A percentile compares a stretch with the other conserved stretches of the same genome.
Evolutionary conservation across 805 yeast genomes (phyloP).

Genomic region (Yamadazyma philogaea): DNA sequence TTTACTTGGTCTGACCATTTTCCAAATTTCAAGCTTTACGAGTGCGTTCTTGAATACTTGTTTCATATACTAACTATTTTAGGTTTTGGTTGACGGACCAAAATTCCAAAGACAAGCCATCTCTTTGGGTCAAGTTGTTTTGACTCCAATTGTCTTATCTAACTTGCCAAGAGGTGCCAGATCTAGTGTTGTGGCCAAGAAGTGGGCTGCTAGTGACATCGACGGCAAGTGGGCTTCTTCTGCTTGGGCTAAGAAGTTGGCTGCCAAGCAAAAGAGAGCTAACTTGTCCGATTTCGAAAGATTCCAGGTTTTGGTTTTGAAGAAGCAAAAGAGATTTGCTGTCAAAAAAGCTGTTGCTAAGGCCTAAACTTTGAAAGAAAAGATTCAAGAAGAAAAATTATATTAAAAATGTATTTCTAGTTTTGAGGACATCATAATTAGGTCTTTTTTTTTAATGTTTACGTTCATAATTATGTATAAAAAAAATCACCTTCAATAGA

Average conservation of each 20-base stretch:
- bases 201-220: conserved; percentile 88
- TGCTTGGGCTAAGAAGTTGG: conserved; percentile 97
- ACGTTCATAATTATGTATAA: conserved; percentile 22
- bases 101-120: conserved; percentile 90
- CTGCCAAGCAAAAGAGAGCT: conserved; percentile 90
- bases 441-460: conserved; percentile 27
- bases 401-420: conserved; percentile 26
- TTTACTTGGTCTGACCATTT: neutral
- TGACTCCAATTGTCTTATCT: conserved; percentile 87
- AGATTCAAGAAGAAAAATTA: conserved; percentile 14
- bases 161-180: conserved; percentile 93
- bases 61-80: conserved; percentile 25
- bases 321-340: conserved; percentile 95
- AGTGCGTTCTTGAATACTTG: neutral
- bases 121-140: conserved; percentile 79
- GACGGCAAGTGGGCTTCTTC: conserved; percentile 89
- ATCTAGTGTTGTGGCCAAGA: conserved; percentile 80
- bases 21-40: neutral
- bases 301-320: conserved; percentile 97
- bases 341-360: conserved; percentile 95
- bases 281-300: conserved; percentile 96
- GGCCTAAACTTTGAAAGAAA: conserved; percentile 55
- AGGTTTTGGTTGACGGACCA: conserved; percentile 97
- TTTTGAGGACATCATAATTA: conserved; percentile 22
- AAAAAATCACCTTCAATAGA: conserved; percentile 16